A percentile compares a stretch with the other conserved stretches of the same genome.
Evolutionary conservation across 116 monocot genomes (phyloP).

Genomic region (Iris pallida): DNA sequence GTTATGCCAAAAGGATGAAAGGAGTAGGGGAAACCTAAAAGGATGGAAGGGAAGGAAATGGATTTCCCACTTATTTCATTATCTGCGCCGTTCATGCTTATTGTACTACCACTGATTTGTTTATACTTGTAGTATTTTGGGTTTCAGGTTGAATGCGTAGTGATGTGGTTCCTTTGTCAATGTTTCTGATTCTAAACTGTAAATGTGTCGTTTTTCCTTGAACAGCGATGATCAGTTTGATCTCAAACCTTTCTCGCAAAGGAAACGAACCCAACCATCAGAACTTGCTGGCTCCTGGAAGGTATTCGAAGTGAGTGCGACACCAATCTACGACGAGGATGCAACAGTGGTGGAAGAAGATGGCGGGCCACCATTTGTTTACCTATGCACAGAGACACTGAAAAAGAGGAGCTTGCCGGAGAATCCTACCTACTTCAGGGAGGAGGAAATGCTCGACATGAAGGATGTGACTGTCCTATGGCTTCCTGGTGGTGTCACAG

Average conservation of each 20-base stretch:
- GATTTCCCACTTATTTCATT: too few species aligned
- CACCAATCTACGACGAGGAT: conserved; percentile 45
- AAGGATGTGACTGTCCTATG: conserved; percentile 65
- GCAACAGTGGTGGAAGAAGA: conserved; percentile 12
- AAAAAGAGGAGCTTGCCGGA: conserved; percentile 83
- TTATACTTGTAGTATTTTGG: too few species aligned
- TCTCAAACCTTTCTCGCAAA: conserved; percentile 65
- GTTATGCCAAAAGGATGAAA: too few species aligned
- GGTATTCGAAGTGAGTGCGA: conserved; percentile 74
- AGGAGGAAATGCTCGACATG: conserved; percentile 61
- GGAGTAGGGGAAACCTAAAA: too few species aligned
- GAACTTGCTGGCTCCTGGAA: conserved; percentile 83
- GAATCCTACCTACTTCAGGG: conserved; percentile 40
- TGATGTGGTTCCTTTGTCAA: too few species aligned
- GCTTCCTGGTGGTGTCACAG: conserved; percentile 79
- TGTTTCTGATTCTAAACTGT: too few species aligned
- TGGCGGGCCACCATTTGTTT: conserved; percentile 52
- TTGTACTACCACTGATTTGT: too few species aligned
- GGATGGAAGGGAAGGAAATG: too few species aligned
- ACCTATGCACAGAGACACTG: conserved; percentile 79
- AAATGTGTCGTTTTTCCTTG: background rate
- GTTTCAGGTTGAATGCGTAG: too few species aligned
- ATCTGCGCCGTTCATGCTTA: too few species aligned
- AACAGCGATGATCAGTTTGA: conserved; percentile 44
- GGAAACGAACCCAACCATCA: conserved; percentile 55